Conservation (phyloP, 495 filamentous ascomycete species). For the Gamarada debralockiae region DNA sequence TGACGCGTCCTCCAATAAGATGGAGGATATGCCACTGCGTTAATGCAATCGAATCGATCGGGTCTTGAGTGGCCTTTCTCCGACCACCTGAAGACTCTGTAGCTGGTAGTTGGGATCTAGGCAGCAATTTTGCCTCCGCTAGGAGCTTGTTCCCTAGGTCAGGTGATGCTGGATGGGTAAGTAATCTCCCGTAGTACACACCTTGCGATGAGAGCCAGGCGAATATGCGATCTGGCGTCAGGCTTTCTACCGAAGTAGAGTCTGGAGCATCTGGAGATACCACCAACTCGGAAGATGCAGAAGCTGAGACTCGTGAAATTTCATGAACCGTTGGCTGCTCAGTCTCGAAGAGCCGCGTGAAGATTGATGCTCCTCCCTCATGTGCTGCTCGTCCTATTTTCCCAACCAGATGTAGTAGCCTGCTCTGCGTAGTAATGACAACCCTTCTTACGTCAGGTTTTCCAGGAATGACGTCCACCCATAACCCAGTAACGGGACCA, state of each 20-base stretch:
- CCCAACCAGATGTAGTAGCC: constrained; percentile 74
- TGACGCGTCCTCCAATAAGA: constrained; percentile 73
- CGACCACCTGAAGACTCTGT: constrained; percentile 61
- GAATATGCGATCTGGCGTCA: constrained; percentile 63
- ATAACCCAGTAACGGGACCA: constrained; percentile 75
- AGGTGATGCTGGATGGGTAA: constrained; percentile 40
- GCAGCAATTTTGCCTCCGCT: constrained; percentile 67
- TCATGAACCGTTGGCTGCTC: constrained; percentile 77
- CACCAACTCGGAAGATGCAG: constrained; percentile 58
- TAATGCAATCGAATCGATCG: constrained; percentile 74
- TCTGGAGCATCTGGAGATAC: constrained; percentile 72
- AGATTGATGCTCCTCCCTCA: constrained; percentile 79
- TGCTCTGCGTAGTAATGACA: constrained; percentile 69
- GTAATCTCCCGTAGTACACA: constrained; percentile 78
- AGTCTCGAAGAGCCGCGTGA: constrained; percentile 79
- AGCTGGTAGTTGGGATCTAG: constrained; percentile 65
- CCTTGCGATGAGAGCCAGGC: constrained; percentile 89
- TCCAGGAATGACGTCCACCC: constrained; percentile 64
- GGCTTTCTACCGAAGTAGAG: constrained; percentile 31
- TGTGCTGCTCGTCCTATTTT: constrained; percentile 66
- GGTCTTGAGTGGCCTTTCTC: constrained; percentile 59
- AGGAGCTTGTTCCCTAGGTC: constrained; percentile 65
- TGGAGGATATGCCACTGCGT: constrained; percentile 93
- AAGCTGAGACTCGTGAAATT: constrained; percentile 46
- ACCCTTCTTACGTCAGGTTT: constrained; percentile 69